These are phyloP conservation scores for Triglochin maritima DNA, from an alignment of 106 monocot species.

Conservation along the genomic window DNA sequence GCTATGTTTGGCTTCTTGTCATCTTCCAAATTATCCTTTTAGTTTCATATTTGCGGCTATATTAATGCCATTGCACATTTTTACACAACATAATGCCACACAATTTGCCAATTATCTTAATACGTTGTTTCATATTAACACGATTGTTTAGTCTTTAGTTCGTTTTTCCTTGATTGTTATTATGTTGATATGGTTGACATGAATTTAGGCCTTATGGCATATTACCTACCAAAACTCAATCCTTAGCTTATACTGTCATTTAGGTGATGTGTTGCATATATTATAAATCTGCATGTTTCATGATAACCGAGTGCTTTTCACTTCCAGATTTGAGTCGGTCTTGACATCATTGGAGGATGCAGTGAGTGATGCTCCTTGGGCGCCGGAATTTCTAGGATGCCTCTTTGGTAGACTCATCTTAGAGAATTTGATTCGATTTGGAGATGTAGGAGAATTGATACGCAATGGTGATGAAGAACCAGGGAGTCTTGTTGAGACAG, in stretches of 20 bases:
- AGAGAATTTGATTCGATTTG: slow-evolving; percentile 43
- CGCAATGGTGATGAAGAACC: slow-evolving; percentile 74
- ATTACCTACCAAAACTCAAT: too few relatives aligned
- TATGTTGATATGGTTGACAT: too few relatives aligned
- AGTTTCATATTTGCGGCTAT: too few relatives aligned
- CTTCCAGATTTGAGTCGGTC: slow-evolving; percentile 54
- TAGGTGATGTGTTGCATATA: not conserved
- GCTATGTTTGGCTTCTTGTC: too few relatives aligned
- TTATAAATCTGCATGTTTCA: not conserved
- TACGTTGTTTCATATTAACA: too few relatives aligned
- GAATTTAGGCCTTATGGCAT: too few relatives aligned
- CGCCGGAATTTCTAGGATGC: slow-evolving; percentile 71
- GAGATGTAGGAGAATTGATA: slow-evolving; percentile 53
- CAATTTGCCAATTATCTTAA: too few relatives aligned
- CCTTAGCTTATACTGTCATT: not conserved
- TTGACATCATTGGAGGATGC: slow-evolving; percentile 66
- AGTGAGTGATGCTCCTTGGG: slow-evolving; percentile 81
- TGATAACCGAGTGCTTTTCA: not conserved
- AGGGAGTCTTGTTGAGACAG: slow-evolving; percentile 46
- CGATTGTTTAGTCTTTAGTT: too few relatives aligned
- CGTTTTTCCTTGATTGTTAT: too few relatives aligned
- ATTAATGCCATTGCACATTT: too few relatives aligned
- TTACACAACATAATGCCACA: too few relatives aligned
- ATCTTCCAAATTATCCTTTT: too few relatives aligned
- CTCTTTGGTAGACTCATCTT: slow-evolving; percentile 48